Base-by-base conservation (phyloP, 257 asterid genomes). In the Mentha longifolia region DNA sequence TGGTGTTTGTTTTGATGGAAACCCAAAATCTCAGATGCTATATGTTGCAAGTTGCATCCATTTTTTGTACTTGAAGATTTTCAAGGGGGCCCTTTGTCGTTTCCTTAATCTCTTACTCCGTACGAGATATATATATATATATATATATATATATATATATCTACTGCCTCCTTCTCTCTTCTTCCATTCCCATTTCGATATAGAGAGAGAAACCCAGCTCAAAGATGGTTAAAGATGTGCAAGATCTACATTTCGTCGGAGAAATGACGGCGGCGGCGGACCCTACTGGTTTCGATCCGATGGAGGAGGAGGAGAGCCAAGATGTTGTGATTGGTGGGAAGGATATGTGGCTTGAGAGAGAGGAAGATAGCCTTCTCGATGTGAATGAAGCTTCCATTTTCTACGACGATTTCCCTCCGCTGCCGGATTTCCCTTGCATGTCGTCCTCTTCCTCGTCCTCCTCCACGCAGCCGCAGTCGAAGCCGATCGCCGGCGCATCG, bases 391-490 rank as follows among this genome's bases (percentile, higher is more conserved):
- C 84, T 67, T 73, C 90, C 42, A 77, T 89, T 54, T 85, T 86
- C 77, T 88, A 79, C 79, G 50, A 22, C 15, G 93, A 89, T 15
- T 89, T 94, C 42, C 90, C 96, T 0, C 79, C 89, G 0, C 73
- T 94, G 6, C 97, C 95, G 7, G 96, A 88, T 46, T 91, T 91
- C 42, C 91, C 92, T 56, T 91, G 97, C 97, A 91, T 91, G 97
- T 89, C 98, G 0, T 92, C 98, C 0, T 90, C 97, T 3, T 92
- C 98, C 0, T 92, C 98, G 0, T 84, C 96, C 4, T 91, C 97
- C 1, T 85, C 97, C 3, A 67, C 84, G 7, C 89, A 84, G 17
- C 79, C 77, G 8, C 64, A 66, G 7, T 10, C 81, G 1, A 65
- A 67, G 56, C 78, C 82, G 0, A 54, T 62, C 3, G 47, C 86